Evolutionary conservation across 2,329 filamentous ascomycete genomes (phyloP).

Genomic region (Penicillium sp.): DNA sequence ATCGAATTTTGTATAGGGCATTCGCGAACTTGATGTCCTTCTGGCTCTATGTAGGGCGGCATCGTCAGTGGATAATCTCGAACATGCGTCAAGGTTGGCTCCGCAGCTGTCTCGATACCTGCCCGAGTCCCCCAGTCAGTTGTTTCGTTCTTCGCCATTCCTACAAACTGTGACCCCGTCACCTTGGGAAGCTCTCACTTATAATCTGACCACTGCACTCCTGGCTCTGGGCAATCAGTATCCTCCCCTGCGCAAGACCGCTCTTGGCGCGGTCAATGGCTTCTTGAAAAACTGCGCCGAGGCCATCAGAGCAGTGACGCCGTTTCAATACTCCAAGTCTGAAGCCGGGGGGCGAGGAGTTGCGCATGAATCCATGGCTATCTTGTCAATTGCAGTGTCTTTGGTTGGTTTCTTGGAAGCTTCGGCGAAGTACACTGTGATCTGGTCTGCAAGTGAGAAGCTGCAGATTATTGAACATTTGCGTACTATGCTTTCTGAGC

Average conservation of each 20-base stretch:
- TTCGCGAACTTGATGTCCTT: conserved; percentile 87
- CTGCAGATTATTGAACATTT: conserved; percentile 68
- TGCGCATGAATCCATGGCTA: conserved; percentile 59
- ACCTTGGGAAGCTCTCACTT: conserved; percentile 79
- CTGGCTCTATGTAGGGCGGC: conserved; percentile 88
- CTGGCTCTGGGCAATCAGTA: conserved; percentile 75
- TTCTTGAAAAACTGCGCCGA: conserved; percentile 69
- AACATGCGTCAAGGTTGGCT: conserved; percentile 74
- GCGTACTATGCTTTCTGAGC: conserved; percentile 70
- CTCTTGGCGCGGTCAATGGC: conserved; percentile 62
- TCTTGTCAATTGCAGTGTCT: conserved; percentile 74
- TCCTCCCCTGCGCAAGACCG: conserved; percentile 60
- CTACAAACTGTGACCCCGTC: conserved; percentile 79
- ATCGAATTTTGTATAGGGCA: conserved; percentile 53
- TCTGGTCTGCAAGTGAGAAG: conserved; percentile 74
- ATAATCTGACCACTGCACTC: conserved; percentile 72
- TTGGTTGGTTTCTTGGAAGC: conserved; percentile 88
- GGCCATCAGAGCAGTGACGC: conserved; percentile 54
- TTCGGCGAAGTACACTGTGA: conserved; percentile 68
- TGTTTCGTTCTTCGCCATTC: conserved; percentile 73
- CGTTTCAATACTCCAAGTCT: conserved; percentile 55
- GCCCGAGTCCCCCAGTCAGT: conserved; percentile 74
- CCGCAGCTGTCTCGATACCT: conserved; percentile 78
- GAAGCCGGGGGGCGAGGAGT: conserved; percentile 39
- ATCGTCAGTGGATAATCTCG: conserved; percentile 63